Evolutionary conservation across 805 yeast genomes (phyloP), one percentile per base, ranked within the genome.

Genomic region (Candida fluviatilis): DNA sequence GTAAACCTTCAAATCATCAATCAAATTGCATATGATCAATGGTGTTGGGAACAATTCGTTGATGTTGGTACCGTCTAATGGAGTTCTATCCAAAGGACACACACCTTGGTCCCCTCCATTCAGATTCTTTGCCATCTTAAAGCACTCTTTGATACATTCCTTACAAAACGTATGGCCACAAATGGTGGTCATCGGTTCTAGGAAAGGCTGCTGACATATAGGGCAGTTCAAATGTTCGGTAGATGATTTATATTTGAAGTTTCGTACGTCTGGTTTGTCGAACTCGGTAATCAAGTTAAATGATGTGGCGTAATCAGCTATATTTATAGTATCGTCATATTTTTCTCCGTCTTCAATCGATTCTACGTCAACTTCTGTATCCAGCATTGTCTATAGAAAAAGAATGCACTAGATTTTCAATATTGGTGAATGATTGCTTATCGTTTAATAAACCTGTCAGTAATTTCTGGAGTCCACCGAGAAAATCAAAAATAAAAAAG

Each of bases 121-220:
- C 13, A 18, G 18, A n/a, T 54, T 37, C 45, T 55, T 31, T 54
- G 70, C 33, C 68, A 49, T 37, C 55, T 59, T 66, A 18, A 75
- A 53, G 33, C 75, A 66, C 45, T 72, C 78, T 36, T 53, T 47
- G 4, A 81, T 60, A 49, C 88, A 81, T 8, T 58, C 63, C 39
- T 65, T 64, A 55, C 89, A 82, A 48, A 81, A 82, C 0, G 84
- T 78, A 51, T 82, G 88, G 1, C 84, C 84, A 58, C 89, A 82
- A 1, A 66, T 54, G 1, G 88, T 82, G 4, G 81, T 74, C 44
- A 71, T 62, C 1, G 89, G 88, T 25, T 67, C 66, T 5, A 78
- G 66, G 44, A 82, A 75, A 4, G 84, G 84, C 28, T 73, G 71
- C 42, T 76, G 80, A 55, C 89, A 82, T n/a, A 82, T 76, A 3